Base-by-base conservation (phyloP, 1,284 basidiomycete genomes). In the Ustilago trichophora region DNA sequence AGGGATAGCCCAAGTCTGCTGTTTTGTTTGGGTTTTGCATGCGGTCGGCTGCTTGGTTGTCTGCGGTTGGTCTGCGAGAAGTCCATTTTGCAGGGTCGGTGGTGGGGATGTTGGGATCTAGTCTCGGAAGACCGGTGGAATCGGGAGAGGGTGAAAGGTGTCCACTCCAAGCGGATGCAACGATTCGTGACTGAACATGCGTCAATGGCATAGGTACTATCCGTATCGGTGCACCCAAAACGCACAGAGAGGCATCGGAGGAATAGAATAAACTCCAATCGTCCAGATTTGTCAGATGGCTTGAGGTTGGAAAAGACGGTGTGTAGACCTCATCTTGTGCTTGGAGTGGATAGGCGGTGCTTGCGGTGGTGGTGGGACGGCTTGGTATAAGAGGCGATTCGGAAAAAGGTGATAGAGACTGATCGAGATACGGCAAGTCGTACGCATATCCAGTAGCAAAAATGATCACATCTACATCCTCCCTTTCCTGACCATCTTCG, bases 391-490 rank as follows among this genome's bases (percentile, higher is more conserved):
- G 36, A 0, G 74, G 77, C 0, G 19, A 7, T 11, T 27, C 34
- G 12, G 22, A 19, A 16, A 78, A 73, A 0, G 72, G 64, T 8
- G 48, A 31, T 9, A 49, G 10, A 6, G 10, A 11, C 6, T 76
- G 73, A 24, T 55, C 21, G 16, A 78, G 49, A 33, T 71, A 73
- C 0, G 75, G 69, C 16, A 68, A 56, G 21, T 74, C 66, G 34
- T 72, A 77, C 16, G 57, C 40, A 45, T 76, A 82, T 7, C 80
- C 80, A 1, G 80, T 82, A 10, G 62, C 80, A 51, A 80, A 82
- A 5, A 81, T 46, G 38, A 81, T 70, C 45, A 70, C 43, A 26
- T 80, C 75, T 10, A 82, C 59, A 26, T 71, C 48, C 2, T 48
- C 38, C 4, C 72, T 27, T 4, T 9, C 21, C 8, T 46, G 5